Evolutionary conservation across 164 flowering plant species (phyloP).

Genomic region (Tinospora cordifolia): DNA sequence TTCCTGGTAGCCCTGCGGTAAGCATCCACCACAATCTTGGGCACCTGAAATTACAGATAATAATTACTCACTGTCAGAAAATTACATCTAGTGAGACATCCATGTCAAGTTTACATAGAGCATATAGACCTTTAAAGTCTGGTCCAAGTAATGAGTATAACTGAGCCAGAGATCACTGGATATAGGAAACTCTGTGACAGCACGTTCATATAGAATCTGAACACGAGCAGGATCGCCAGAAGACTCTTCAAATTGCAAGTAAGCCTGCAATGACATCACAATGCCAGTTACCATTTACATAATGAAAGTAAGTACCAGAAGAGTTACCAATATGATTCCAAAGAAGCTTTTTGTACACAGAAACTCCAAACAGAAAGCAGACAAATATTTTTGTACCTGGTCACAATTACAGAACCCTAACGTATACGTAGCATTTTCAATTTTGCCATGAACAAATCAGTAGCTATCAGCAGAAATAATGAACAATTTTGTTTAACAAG

Average conservation of each 20-base stretch:
- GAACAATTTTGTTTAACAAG: neutral
- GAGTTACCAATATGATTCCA: neutral
- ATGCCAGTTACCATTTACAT: neutral
- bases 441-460: neutral
- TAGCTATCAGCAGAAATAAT: neutral
- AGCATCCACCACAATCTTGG: constrained; percentile 41
- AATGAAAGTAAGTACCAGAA: neutral
- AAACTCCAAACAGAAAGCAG: neutral
- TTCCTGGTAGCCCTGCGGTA: constrained; percentile 73
- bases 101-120: constrained; percentile 6
- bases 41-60: constrained; percentile 38
- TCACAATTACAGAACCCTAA: neutral
- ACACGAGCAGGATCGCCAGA: constrained; percentile 64
- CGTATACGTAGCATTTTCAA: neutral
- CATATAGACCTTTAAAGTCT: constrained; percentile 64
- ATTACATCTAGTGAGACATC: neutral
- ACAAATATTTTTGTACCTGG: neutral
- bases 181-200: constrained; percentile 72
- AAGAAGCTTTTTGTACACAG: neutral
- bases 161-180: constrained; percentile 83
- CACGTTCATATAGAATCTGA: constrained; percentile 84
- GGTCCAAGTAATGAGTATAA: constrained; percentile 71
- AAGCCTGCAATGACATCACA: constrained; percentile 41
- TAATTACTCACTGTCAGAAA: constrained; percentile 1
- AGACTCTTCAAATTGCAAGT: constrained; percentile 74